Evolutionary conservation across 495 filamentous ascomycete genomes (phyloP), one percentile per base, ranked within the genome.

Genomic region (Penicillium lagena): DNA sequence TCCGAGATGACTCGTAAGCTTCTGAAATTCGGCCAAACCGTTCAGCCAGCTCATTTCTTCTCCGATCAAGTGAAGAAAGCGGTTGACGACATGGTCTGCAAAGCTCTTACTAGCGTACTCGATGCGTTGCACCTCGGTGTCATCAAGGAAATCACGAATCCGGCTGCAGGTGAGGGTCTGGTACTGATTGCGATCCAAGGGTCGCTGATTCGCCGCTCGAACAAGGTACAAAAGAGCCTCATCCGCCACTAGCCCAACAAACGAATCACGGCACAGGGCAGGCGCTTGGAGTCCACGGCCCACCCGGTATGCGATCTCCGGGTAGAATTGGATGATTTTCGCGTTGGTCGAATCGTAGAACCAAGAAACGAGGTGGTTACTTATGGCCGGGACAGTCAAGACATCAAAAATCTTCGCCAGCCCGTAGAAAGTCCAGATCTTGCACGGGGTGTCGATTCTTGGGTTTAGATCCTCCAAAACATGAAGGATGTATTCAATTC

Each of bases 391-490:
- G 10, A 56, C 38, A 2, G 56, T 58, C 1, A 71, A 66, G 13
- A 82, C 69, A 2, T 79, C 72, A 14, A 81, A 70, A 39, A 78
- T 58, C 14, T 77, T 78, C 14, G 80, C 80, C 3, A 85, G 58
- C 8, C 70, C 75, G 12, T 78, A 78, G 12, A 81, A 73, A 1
- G 80, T 83, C 73, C 77, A 85, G 38, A 83, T 54, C 22, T 82
- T 80, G 32, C 74, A 65, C n/a, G 82, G 80, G 0, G 81, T 84
- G 51, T 85, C 75, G n/a, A 86, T 56, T 2, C 67, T 57, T 1
- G 79, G 63, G 35, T 66, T 62, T 0, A 70, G 40, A 11, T 72
- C 75, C 39, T 77, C 64, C 29, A 83, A 64, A 27, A 66, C 71
- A 45, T 69, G 62, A 10, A 86, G 61, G 5, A 85, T 59, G 9